Base-by-base conservation (phyloP, 495 filamentous ascomycete species). In the Aspergillus bertholletiae region DNA sequence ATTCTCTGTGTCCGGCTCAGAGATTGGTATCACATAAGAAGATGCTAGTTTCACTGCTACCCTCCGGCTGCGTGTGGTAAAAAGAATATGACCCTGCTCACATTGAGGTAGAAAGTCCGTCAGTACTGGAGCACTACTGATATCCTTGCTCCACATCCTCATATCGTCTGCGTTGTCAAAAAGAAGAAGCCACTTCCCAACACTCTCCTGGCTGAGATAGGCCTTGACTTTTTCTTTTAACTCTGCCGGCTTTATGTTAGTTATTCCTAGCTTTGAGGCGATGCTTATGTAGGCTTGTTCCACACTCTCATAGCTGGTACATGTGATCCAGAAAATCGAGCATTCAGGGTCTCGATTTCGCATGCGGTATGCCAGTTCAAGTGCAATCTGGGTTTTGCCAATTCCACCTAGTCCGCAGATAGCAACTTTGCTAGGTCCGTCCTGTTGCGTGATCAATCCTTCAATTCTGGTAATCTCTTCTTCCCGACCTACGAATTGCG, bases 271-370 rank as follows among this genome's bases (percentile, higher is more conserved):
- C 23, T 28, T 30, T 46, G 54, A 24, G 0, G 68, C 76, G 50
- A 82, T 75, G 3, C 66, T 62, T 5, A 54, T 6, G 55, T 70
- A 84, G 6, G 73, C 63, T 56, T 79, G 70, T 37, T 81, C 64
- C 20, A 83, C 68, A 44, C 47, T 72, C 44, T 66, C 72, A 1
- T 51, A 32, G 50, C 63, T 80, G 15, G 64, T 62, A 11, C 66
- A 71, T 9, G 68, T 67, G n/a, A 82, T 65, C 80, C 79, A 84
- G 62, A 81, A 75, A 35, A 83, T 59, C 4, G 76, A 80, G 52
- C 64, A 79, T 1, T 72, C 66, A 8, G 64, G 61, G 12, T 71
- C 26, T 45, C 61, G 53, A 2, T 73, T 58, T 60, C 66, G 74
- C 21, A 70, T 57, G 51, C 69, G 61, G 54, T 79, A 76, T 2